Percentiles rank a stretch among this genome's conserved stretches.
Conservation (phyloP, 352 stramenopile species). For the Phytophthora europaea region DNA sequence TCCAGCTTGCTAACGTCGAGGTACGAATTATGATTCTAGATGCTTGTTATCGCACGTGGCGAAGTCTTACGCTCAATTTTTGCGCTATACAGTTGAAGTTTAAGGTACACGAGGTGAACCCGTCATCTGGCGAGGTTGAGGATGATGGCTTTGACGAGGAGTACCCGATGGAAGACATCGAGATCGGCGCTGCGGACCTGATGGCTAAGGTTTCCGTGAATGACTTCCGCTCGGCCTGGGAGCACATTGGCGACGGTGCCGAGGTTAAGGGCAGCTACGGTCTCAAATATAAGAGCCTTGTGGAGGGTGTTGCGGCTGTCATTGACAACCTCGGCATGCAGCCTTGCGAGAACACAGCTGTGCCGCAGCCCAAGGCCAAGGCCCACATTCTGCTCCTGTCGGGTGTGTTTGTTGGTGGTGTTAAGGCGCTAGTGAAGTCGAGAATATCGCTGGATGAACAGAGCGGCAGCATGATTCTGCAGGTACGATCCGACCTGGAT, state of each 20-base stretch:
- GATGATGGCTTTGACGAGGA: constrained; percentile 97
- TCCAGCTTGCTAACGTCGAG: constrained; percentile 93
- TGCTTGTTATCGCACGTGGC: constrained; percentile 1
- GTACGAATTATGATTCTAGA: constrained; percentile 36
- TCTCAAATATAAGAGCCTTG: constrained; percentile 97
- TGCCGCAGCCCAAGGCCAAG: constrained; percentile 90
- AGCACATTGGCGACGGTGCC: constrained; percentile 93
- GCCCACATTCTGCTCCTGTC: constrained; percentile 97
- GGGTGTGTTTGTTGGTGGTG: constrained; percentile 96
- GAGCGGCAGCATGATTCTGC: constrained; percentile 93
- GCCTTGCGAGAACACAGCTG: constrained; percentile 95
- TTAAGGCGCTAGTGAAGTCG: constrained; percentile 96
- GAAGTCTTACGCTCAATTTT: constrained; percentile 18
- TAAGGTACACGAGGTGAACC: constrained; percentile 95
- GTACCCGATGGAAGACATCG: constrained; percentile 98
- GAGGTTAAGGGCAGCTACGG: constrained; percentile 98
- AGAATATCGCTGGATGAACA: constrained; percentile 95
- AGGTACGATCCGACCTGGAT: constrained; percentile 48
- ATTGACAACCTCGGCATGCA: constrained; percentile 99
- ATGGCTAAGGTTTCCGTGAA: constrained; percentile 97
- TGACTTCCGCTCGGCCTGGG: constrained; percentile 98
- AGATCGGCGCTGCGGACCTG: constrained; percentile 96
- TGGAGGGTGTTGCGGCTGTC: constrained; percentile 96
- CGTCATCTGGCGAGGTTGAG: constrained; percentile 93
- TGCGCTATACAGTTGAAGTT: constrained; percentile 90